Base-by-base conservation (phyloP, 345 rosid genomes). In the Cardiospermum halicacabum region DNA sequence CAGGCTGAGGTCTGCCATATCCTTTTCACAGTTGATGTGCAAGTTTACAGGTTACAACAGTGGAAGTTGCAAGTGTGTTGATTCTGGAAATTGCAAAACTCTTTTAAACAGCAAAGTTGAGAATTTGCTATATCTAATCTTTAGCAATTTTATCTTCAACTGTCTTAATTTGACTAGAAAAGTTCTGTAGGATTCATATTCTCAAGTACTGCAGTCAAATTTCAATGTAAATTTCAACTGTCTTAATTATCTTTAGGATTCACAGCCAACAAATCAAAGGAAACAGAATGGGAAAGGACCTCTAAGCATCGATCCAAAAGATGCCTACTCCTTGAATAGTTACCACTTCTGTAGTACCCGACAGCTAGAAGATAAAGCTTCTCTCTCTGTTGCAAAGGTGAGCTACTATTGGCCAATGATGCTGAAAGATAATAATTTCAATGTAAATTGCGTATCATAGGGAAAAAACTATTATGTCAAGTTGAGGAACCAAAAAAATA, bases 331-430 rank as follows among this genome's bases (percentile, higher is more conserved):
- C 76, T 87, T 5, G 83, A 69, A 78, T 80, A 85, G 1, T 87
- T 80, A 59, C 92, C 92, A 71, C 69, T 79, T 72, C 95, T 74
- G 66, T 75, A 90, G 78, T 80, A 78, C 62, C 97, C 97, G 70
- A 90, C 87, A 40, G 85, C 95, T 34, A 90, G 80, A 71, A 90
- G 97, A 81, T 90, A 90, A 65, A 87, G 66, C 71, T 87, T 87
- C 80, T 90, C 95, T 58, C 82, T 65, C 19, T 77, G 81, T 30
- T 81, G 76, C 73, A 84, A 67, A 59, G 81, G 75, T 34, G 91
- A 63, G 62, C 73, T 81, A 43, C 62, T 78, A 64, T 65, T 84
- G 59, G 68, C 81, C 45, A 85, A 73, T 53, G 91, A 84, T 64
- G 89, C 91, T 85, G 84, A 77, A 76, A 62, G 53, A 58, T n/a